Percentiles rank a stretch among this genome's conserved stretches.
These are phyloP conservation scores for Sporothrix dimorphospora DNA, from an alignment of 2,329 filamentous ascomycete genomes.

Conservation along the genomic window DNA sequence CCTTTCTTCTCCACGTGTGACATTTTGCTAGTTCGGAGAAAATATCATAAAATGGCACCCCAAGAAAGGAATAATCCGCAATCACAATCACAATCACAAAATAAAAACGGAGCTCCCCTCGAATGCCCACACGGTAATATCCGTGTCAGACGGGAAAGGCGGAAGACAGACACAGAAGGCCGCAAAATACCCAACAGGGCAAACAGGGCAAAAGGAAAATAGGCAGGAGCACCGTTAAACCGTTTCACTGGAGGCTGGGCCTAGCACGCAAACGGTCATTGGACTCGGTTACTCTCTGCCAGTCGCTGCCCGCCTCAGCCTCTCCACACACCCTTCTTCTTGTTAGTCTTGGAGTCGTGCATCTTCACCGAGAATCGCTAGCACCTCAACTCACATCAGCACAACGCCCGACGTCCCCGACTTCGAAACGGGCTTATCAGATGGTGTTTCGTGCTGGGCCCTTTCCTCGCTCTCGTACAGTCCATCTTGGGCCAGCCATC, in stretches of 20 bases:
- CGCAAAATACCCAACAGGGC: neutral
- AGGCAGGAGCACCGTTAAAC: slow-evolving; percentile 13
- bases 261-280: neutral
- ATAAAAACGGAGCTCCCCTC: slow-evolving; percentile 2
- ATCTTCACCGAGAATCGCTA: slow-evolving; percentile 6
- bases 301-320: neutral
- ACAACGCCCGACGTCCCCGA: neutral
- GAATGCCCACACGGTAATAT: neutral
- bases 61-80: no score
- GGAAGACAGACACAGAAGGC: neutral
- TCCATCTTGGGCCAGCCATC: neutral
- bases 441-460: neutral
- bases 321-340: slow-evolving; percentile 3
- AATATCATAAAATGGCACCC: neutral
- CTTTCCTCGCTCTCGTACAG: neutral
- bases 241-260: neutral
- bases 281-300: neutral
- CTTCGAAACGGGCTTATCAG: neutral
- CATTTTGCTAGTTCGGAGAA: slow-evolving; percentile 3
- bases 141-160: neutral
- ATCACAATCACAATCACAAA: neutral
- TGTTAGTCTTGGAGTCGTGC: neutral
- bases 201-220: neutral
- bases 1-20: neutral
- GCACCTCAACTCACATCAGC: neutral